Evolutionary conservation across 331 rosid species (phyloP).

Genomic region (Cydonia oblonga): DNA sequence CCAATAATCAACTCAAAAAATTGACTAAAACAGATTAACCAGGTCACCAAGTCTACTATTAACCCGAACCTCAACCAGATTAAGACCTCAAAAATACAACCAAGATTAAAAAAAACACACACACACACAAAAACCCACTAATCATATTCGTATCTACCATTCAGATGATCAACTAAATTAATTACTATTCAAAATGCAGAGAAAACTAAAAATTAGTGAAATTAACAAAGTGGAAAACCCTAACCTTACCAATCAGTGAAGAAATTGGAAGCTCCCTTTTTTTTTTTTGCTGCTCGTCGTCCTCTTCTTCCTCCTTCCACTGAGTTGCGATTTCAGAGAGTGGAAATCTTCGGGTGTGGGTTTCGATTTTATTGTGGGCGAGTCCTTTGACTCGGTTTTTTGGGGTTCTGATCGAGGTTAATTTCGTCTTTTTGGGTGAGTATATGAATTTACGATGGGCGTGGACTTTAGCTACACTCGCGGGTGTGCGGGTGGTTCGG

Average conservation of each 20-base stretch:
- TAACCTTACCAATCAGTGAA: too few species aligned
- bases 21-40: background rate
- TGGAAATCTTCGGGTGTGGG: slow-evolving; percentile 22
- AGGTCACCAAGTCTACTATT: background rate
- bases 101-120: background rate
- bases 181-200: background rate
- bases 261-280: background rate
- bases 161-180: slow-evolving; percentile 1
- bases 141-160: slow-evolving; percentile 8
- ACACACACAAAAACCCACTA: slow-evolving; percentile 3
- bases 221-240: too few species aligned
- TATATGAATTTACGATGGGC: slow-evolving; percentile 1
- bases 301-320: slow-evolving; percentile 15
- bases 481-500: background rate
- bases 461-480: background rate
- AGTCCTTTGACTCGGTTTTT: slow-evolving; percentile 58
- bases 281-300: slow-evolving; percentile 2
- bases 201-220: background rate
- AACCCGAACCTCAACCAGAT: background rate
- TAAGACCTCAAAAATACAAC: background rate
- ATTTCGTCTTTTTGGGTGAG: slow-evolving; percentile 17
- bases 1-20: background rate
- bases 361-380: slow-evolving; percentile 36
- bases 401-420: slow-evolving; percentile 35
- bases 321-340: slow-evolving; percentile 34